Conservation (phyloP, 2,329 filamentous ascomycete genomes). For the Exophiala oligosperma region DNA sequence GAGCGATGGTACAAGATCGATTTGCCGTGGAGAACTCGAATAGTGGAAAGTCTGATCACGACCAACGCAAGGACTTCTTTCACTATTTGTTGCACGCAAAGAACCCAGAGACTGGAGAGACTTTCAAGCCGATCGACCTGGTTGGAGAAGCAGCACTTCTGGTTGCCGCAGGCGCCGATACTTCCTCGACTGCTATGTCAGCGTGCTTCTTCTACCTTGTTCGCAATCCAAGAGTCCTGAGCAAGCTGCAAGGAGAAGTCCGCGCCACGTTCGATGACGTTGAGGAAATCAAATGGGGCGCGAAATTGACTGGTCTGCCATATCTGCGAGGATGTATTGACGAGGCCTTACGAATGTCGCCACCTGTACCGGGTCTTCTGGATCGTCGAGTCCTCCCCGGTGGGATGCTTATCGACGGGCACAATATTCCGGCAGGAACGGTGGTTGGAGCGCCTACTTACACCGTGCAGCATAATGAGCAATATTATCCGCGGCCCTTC, state of each 20-base stretch:
- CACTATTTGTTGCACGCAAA: conserved; percentile 49
- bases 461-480: conserved; percentile 36
- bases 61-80: conserved; percentile 47
- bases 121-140: conserved; percentile 14
- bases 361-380: conserved; percentile 32
- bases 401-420: conserved; percentile 35
- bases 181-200: conserved; percentile 40
- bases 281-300: conserved; percentile 38
- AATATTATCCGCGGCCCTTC: conserved; percentile 35
- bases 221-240: conserved; percentile 34
- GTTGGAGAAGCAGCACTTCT: conserved; percentile 18
- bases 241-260: conserved; percentile 36
- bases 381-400: conserved; percentile 34
- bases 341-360: conserved; percentile 38
- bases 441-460: conserved; percentile 37
- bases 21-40: conserved; percentile 32
- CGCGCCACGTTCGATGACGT: conserved; percentile 36
- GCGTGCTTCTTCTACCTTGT: conserved; percentile 43
- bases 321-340: conserved; percentile 48
- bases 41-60: conserved; percentile 37
- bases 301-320: conserved; percentile 35
- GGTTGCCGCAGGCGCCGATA: conserved; percentile 38
- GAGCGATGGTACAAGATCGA: conserved; percentile 34
- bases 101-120: conserved; percentile 46
- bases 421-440: conserved; percentile 34